Evolutionary conservation across 2,329 filamentous ascomycete genomes (phyloP).

Genomic region (Hymenoscyphus infarciens): DNA sequence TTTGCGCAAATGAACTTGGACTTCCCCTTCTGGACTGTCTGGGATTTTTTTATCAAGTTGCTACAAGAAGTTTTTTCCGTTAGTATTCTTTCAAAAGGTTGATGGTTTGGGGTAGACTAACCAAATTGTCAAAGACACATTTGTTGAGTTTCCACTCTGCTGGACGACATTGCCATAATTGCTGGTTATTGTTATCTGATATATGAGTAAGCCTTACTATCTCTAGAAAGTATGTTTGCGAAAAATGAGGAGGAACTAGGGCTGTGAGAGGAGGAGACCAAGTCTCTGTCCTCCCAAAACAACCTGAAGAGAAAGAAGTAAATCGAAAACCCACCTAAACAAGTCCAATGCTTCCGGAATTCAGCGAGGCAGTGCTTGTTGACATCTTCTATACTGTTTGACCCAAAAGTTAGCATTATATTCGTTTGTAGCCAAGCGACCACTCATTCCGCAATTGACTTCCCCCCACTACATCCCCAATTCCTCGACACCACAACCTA

Average conservation of each 20-base stretch:
- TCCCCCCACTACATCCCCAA: background rate
- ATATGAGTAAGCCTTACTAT: no score
- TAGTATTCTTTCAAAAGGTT: background rate
- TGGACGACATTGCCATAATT: constrained; percentile 91
- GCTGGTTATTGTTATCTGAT: constrained; percentile 89
- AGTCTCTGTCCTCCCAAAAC: no score
- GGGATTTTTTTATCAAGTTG: constrained; percentile 80
- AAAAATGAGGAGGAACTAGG: no score
- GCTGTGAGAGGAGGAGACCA: no score
- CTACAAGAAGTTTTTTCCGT: constrained; percentile 40
- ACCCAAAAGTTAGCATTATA: constrained; percentile 1
- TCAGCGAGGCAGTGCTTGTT: constrained; percentile 90
- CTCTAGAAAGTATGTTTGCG: no score
- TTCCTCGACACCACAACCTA: background rate
- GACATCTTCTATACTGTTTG: constrained; percentile 78
- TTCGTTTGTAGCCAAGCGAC: background rate
- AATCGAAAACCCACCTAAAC: constrained; percentile 46
- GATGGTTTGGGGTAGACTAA: constrained; percentile 45
- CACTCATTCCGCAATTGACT: background rate
- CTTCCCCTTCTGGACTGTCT: constrained; percentile 64
- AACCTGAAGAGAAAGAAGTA: no score
- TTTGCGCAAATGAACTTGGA: constrained; percentile 70
- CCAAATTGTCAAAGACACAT: constrained; percentile 94
- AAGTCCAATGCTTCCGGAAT: constrained; percentile 93
- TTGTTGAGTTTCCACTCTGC: constrained; percentile 87